A percentile compares a stretch with the other conserved stretches of the same genome.
Evolutionary conservation across 2,329 filamentous ascomycete species (phyloP).

Genomic region (Pseudopithomyces chartarum): DNA sequence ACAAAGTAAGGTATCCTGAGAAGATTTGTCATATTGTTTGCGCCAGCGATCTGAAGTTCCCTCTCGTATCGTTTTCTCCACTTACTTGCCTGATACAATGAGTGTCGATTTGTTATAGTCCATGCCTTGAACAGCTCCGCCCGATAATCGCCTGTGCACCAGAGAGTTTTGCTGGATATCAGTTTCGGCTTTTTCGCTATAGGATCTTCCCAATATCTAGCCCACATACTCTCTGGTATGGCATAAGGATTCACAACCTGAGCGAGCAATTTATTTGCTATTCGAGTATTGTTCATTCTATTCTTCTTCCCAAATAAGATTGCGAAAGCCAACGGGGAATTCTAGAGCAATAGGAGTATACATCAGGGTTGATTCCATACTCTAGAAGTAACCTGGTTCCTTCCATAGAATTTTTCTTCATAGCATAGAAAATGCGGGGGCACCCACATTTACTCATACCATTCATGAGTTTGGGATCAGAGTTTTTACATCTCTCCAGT

Average conservation of each 20-base stretch:
- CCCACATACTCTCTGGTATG: neutral
- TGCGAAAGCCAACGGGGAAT: neutral
- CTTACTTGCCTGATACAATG: neutral
- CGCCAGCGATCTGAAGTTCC: neutral
- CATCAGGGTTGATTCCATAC: neutral
- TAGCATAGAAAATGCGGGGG: neutral
- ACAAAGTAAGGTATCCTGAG: conserved; percentile 43
- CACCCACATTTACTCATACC: neutral
- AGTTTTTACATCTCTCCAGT: neutral
- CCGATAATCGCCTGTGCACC: neutral
- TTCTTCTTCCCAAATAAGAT: neutral
- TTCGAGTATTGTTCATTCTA: neutral
- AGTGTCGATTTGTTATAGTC: neutral
- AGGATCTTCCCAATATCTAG: neutral
- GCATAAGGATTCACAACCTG: neutral
- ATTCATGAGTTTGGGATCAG: neutral
- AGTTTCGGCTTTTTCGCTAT: neutral
- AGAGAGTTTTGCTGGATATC: neutral
- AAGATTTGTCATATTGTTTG: conserved; percentile 11
- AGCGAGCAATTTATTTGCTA: neutral
- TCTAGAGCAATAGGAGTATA: neutral
- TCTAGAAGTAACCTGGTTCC: neutral
- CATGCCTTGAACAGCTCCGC: neutral
- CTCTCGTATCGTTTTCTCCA: neutral
- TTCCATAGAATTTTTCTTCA: neutral